Percentiles rank a stretch among this genome's conserved stretches.
These are phyloP conservation scores for Phaeomoniella chlamydospora DNA, from an alignment of 2,329 filamentous ascomycete species.

Conservation along the genomic window DNA sequence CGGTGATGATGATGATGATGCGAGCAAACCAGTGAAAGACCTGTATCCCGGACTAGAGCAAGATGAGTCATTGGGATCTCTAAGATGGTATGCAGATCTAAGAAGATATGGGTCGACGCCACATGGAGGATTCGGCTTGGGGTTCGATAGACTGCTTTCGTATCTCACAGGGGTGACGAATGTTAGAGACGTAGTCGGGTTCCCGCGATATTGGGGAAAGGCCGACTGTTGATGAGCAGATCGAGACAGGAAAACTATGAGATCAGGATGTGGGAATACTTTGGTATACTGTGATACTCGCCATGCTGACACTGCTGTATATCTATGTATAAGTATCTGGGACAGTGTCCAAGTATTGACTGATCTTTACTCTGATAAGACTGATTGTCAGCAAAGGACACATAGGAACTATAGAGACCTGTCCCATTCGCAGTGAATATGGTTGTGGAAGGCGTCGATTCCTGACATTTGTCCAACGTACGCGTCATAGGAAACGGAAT, in stretches of 20 bases:
- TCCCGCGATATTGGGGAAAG: constrained; percentile 54
- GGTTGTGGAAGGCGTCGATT: too few species aligned
- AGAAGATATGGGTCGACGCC: constrained; percentile 82
- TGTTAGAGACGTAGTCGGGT: constrained; percentile 72
- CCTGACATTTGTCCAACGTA: too few species aligned
- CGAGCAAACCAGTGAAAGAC: constrained; percentile 4
- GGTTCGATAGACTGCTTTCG: constrained; percentile 73
- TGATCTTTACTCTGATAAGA: too few species aligned
- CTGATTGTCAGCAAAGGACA: too few species aligned
- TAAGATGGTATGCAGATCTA: constrained; percentile 82
- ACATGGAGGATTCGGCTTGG: constrained; percentile 81
- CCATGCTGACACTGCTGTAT: too few species aligned
- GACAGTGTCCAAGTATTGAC: too few species aligned
- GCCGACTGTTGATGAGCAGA: constrained; percentile 21
- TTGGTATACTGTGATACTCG: too few species aligned
- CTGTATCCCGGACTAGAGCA: constrained; percentile 16
- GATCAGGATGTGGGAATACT: not conserved
- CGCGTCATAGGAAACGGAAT: too few species aligned
- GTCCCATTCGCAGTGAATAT: too few species aligned
- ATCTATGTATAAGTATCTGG: too few species aligned
- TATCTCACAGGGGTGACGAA: constrained; percentile 73
- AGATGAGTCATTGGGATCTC: constrained; percentile 28
- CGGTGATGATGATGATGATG: constrained; percentile 1
- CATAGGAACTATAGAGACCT: too few species aligned
- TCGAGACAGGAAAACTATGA: not conserved